Conservation (phyloP, 139 green algal species). For the Closterium sp. region DNA sequence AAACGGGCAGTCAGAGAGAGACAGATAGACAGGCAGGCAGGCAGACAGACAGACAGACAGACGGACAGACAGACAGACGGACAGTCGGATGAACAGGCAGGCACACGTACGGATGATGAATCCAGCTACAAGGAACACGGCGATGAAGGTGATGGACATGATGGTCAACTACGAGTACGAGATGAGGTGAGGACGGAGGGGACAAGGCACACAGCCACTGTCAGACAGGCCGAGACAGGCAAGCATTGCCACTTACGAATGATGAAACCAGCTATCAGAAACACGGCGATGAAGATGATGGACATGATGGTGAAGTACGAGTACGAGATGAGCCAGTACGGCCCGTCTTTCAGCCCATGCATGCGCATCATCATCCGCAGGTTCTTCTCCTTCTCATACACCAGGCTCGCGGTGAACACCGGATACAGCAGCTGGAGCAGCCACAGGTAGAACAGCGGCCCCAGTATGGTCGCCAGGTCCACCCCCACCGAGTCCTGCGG, state of each 20-base stretch:
- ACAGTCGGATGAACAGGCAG: conserved; percentile 18
- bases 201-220: background rate
- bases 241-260: conserved; percentile 13
- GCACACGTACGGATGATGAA: conserved; percentile 15
- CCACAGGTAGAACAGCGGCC: conserved; percentile 84
- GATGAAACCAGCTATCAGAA: conserved; percentile 60
- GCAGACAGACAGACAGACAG: conserved; percentile 36
- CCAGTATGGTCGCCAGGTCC: conserved; percentile 77
- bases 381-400: conserved; percentile 75
- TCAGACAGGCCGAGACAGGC: background rate
- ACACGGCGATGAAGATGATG: conserved; percentile 74
- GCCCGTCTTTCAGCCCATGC: conserved; percentile 63
- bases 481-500: conserved; percentile 56
- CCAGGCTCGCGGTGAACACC: conserved; percentile 53
- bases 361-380: conserved; percentile 97
- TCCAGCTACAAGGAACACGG: conserved; percentile 69
- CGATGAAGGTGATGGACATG: conserved; percentile 75
- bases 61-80: background rate
- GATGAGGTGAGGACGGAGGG: too few species aligned
- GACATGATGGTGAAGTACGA: conserved; percentile 63
- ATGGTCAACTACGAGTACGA: conserved; percentile 53
- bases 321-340: conserved; percentile 56
- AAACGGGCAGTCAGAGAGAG: background rate
- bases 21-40: conserved; percentile 77
- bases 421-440: conserved; percentile 68